Conservation (phyloP, 805 yeast species). For the Wickerhamiella occidentalis region DNA sequence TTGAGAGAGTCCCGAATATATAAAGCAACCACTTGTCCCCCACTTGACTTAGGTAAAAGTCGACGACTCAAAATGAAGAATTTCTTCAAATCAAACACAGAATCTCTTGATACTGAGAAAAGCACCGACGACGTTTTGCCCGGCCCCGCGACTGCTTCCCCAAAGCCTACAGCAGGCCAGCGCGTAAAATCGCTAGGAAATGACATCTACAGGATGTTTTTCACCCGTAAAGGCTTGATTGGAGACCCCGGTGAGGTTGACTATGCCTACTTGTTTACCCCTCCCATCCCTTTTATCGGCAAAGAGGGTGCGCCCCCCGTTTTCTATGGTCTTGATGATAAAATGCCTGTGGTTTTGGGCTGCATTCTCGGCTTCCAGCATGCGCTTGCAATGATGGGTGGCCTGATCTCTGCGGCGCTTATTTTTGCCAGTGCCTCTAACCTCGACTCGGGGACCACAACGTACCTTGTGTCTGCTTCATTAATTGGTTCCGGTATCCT, state of each 20-base stretch:
- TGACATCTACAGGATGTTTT: constrained; percentile 27
- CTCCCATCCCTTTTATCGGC: constrained; percentile 56
- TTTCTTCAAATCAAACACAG: constrained; percentile 7
- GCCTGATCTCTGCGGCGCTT: constrained; percentile 74
- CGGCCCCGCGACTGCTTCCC: constrained; percentile 1
- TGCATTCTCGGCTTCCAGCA: constrained; percentile 77
- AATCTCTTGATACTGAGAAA: neutral
- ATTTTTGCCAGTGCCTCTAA: constrained; percentile 55
- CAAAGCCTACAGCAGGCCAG: neutral
- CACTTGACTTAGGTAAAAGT: neutral
- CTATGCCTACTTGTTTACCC: constrained; percentile 67
- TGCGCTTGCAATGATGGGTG: constrained; percentile 82
- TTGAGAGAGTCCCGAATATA: neutral
- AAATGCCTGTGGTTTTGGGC: constrained; percentile 72
- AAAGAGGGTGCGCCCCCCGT: constrained; percentile 45
- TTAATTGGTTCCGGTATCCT: constrained; percentile 60
- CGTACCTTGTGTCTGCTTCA: constrained; percentile 60
- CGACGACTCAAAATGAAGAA: neutral
- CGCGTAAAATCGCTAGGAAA: constrained; percentile 1
- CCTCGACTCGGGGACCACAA: constrained; percentile 37
- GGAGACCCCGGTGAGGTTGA: constrained; percentile 56
- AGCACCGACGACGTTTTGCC: constrained; percentile 1
- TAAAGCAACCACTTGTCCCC: neutral
- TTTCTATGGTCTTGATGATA: constrained; percentile 68
- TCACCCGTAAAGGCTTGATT: constrained; percentile 69